Conservation (phyloP, 2,329 filamentous ascomycete species). For the Penicillium occitanis region DNA sequence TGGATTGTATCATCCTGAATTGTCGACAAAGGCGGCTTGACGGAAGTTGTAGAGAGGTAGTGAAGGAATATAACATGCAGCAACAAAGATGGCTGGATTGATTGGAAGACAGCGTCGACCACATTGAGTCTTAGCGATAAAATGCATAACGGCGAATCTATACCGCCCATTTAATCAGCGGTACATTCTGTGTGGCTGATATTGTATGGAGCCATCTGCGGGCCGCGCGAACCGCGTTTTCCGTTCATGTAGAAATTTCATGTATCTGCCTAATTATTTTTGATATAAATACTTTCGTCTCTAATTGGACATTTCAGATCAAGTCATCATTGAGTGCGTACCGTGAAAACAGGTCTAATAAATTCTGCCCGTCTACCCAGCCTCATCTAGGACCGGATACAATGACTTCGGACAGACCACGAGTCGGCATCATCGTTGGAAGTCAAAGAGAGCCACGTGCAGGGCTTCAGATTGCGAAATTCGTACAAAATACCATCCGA, state of each 20-base stretch:
- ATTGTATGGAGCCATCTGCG: background rate
- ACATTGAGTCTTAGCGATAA: too few species aligned
- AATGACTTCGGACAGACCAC: background rate
- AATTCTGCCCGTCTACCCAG: too few species aligned
- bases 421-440: slow-evolving; percentile 10
- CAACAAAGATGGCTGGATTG: background rate
- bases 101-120: background rate
- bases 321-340: background rate
- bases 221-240: slow-evolving; percentile 9
- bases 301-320: background rate
- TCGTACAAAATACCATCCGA: background rate
- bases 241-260: background rate
- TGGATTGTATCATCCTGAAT: background rate
- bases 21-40: background rate
- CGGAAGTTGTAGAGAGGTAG: background rate
- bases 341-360: background rate
- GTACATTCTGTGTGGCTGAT: too few species aligned
- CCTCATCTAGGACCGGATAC: background rate
- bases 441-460: slow-evolving; percentile 7
- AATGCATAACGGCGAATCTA: too few species aligned
- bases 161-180: too few species aligned
- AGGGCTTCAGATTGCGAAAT: slow-evolving; percentile 10
- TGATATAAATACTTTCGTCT: background rate
- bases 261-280: background rate
- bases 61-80: slow-evolving; percentile 5